A percentile compares a stretch with the other conserved stretches of the same genome.
These are phyloP conservation scores for Fusarium buharicum DNA, from an alignment of 2,329 filamentous ascomycete species.

Conservation along the genomic window DNA sequence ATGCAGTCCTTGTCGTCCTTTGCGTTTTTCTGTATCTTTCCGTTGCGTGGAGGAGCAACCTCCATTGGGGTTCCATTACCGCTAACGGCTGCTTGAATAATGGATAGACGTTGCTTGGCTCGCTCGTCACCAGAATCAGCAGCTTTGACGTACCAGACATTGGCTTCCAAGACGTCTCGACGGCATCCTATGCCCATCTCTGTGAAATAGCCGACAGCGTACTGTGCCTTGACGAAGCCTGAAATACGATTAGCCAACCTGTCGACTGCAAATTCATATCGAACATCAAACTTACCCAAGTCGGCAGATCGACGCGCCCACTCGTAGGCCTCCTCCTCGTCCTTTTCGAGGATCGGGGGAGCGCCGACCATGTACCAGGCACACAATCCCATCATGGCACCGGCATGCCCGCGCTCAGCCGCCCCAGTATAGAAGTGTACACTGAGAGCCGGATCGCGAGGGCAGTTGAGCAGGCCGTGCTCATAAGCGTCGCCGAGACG, in stretches of 20 bases:
- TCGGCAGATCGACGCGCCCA: conserved; percentile 92
- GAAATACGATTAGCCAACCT: conserved; percentile 24
- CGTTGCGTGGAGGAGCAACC: conserved; percentile 61
- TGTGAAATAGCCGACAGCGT: conserved; percentile 95
- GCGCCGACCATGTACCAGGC: conserved; percentile 99
- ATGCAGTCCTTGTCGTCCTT: conserved; percentile 67
- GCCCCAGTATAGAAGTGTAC: conserved; percentile 98
- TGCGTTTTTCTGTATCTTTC: conserved; percentile 61
- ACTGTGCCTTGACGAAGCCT: conserved; percentile 83
- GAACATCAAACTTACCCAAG: conserved; percentile 69
- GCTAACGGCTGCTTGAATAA: conserved; percentile 84
- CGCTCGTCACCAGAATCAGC: conserved; percentile 91
- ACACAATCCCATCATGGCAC: conserved; percentile 97
- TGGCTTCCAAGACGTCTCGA: conserved; percentile 93
- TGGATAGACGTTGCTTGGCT: conserved; percentile 85
- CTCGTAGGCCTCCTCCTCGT: conserved; percentile 95
- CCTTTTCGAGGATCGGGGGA: conserved; percentile 89
- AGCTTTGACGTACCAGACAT: conserved; percentile 97
- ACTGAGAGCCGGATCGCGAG: conserved; percentile 88
- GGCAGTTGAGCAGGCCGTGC: conserved; percentile 87
- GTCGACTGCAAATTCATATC: background rate
- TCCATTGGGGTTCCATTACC: conserved; percentile 66
- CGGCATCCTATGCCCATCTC: conserved; percentile 98
- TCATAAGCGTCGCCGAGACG: conserved; percentile 97
- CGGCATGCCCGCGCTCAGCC: conserved; percentile 82